Evolutionary conservation across 2,329 filamentous ascomycete species (phyloP).

Genomic region (Trichoderma koningiopsis): DNA sequence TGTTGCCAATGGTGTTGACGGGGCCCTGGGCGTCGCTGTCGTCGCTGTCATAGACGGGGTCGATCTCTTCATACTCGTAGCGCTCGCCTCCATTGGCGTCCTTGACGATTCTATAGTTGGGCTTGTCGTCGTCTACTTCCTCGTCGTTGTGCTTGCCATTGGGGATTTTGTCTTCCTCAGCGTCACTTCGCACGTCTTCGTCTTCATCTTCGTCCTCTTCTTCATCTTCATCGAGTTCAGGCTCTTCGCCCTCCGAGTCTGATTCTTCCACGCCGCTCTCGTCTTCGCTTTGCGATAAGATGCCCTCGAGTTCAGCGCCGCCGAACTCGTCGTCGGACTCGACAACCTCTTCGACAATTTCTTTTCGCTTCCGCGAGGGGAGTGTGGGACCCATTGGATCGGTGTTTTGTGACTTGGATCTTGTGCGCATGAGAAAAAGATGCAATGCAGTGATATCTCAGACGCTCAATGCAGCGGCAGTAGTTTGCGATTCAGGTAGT

Average conservation of each 20-base stretch:
- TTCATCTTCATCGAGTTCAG: constrained; percentile 45
- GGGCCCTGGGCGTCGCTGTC: constrained; percentile 81
- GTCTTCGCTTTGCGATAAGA: constrained; percentile 54
- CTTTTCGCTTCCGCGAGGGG: constrained; percentile 64
- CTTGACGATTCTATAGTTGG: constrained; percentile 56
- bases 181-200: constrained; percentile 34
- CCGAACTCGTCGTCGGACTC: constrained; percentile 63
- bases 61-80: constrained; percentile 91
- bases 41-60: constrained; percentile 94
- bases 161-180: neutral
- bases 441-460: constrained; percentile 1
- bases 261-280: constrained; percentile 34
- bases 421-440: neutral
- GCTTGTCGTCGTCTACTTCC: constrained; percentile 28
- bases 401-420: neutral
- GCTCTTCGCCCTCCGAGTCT: constrained; percentile 32
- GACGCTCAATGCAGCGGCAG: neutral
- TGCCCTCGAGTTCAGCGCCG: constrained; percentile 56
- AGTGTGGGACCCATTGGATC: constrained; percentile 28
- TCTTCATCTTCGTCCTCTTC: constrained; percentile 39
- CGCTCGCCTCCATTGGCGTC: constrained; percentile 90
- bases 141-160: constrained; percentile 14
- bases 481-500: constrained; percentile 14
- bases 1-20: constrained; percentile 91
- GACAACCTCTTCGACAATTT: constrained; percentile 56